Conservation (phyloP, 2,329 filamentous ascomycete genomes). For the Colletotrichum abscissum region DNA sequence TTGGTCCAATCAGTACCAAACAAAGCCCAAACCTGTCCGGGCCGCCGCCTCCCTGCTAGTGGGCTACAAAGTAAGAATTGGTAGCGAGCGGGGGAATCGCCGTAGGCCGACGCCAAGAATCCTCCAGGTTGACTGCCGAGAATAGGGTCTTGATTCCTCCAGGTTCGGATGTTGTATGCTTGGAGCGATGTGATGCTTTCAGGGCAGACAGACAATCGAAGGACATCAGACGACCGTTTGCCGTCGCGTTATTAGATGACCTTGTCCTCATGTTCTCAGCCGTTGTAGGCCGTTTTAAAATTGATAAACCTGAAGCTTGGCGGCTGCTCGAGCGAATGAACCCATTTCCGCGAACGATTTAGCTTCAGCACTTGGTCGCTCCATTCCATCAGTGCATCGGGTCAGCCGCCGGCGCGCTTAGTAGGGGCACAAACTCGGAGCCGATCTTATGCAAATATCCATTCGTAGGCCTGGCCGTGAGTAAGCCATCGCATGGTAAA, state of each 20-base stretch:
- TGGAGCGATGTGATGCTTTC: neutral
- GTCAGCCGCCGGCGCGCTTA: neutral
- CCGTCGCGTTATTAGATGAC: neutral
- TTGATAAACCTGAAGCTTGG: slow-evolving; percentile 7
- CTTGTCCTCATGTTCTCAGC: neutral
- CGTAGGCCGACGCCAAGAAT: slow-evolving; percentile 10
- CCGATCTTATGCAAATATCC: neutral
- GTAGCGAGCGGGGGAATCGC: slow-evolving; percentile 7
- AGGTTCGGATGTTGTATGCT: neutral
- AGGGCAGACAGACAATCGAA: neutral
- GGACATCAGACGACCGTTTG: slow-evolving; percentile 8
- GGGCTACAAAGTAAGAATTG: slow-evolving; percentile 1
- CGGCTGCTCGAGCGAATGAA: slow-evolving; percentile 1
- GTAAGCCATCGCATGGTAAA: slow-evolving; percentile 18
- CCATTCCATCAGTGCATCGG: slow-evolving; percentile 6
- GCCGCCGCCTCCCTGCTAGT: neutral
- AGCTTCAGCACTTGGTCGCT: neutral
- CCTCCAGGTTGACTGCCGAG: neutral
- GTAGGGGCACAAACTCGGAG: neutral
- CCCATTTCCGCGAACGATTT: slow-evolving; percentile 7
- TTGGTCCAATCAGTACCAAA: neutral
- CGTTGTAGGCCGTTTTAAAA: neutral
- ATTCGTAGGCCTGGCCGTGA: slow-evolving; percentile 4
- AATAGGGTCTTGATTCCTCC: neutral
- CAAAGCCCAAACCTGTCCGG: slow-evolving; percentile 2